Percentiles rank a stretch among this genome's conserved stretches.
Conservation (phyloP, 23 red algal species). For the Gracilaria domingensis region DNA sequence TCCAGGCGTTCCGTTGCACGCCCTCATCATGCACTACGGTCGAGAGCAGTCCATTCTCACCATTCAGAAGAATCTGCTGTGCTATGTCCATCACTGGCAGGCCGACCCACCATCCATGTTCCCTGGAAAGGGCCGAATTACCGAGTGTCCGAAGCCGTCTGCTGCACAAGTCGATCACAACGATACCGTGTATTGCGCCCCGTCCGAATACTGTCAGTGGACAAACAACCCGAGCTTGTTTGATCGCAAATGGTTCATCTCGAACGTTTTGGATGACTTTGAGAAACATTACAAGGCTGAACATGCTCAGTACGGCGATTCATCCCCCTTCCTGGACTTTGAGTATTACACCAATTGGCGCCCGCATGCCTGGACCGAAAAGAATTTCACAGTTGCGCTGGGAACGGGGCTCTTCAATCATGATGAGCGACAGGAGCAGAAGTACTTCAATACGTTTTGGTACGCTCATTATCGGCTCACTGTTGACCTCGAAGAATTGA, state of each 20-base stretch:
- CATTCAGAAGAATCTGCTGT: constrained; percentile 62
- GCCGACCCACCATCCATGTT: constrained; percentile 33
- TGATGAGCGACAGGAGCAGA: constrained; percentile 45
- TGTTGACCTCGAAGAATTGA: constrained; percentile 61
- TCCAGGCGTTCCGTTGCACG: constrained; percentile 63
- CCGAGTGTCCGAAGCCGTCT: constrained; percentile 30
- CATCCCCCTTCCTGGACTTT: constrained; percentile 69
- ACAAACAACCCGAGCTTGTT: constrained; percentile 67
- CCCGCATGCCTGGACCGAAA: constrained; percentile 38
- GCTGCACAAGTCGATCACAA: not conserved
- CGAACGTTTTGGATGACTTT: constrained; percentile 33
- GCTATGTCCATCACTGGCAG: constrained; percentile 74
- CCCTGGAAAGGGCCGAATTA: constrained; percentile 34
- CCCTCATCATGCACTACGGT: constrained; percentile 72
- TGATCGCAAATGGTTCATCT: constrained; percentile 47
- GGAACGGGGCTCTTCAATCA: constrained; percentile 70
- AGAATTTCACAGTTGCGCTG: constrained; percentile 62
- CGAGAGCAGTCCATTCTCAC: constrained; percentile 63
- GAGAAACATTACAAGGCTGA: constrained; percentile 63
- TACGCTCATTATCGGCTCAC: constrained; percentile 65
- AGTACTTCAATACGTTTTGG: constrained; percentile 72
- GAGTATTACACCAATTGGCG: constrained; percentile 76
- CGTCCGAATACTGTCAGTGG: constrained; percentile 67
- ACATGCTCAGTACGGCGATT: constrained; percentile 13
- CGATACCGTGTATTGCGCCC: constrained; percentile 28